Percentiles rank a stretch among this genome's conserved stretches.
Conservation (phyloP, 2,329 filamentous ascomycete genomes). For the Xylaria sp. region DNA sequence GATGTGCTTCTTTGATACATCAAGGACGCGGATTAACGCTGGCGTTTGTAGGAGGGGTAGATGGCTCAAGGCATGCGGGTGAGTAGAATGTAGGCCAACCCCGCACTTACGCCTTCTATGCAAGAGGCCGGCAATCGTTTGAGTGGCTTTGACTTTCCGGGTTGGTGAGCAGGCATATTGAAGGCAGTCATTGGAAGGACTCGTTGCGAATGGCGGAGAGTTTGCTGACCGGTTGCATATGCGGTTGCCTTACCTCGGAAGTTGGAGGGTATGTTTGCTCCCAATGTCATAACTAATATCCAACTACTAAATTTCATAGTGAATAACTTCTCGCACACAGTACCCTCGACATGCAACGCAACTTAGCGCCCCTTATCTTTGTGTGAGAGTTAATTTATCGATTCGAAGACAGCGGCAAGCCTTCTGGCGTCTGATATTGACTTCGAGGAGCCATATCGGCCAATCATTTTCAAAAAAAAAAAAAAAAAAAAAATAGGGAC, state of each 20-base stretch:
- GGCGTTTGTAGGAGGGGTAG: conserved; percentile 14
- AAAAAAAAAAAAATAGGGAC: no score
- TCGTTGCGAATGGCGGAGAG: background rate
- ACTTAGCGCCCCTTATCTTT: no score
- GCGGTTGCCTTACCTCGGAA: background rate
- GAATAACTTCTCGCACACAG: no score
- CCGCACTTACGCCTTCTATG: background rate
- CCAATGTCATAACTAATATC: background rate
- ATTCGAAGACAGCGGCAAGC: no score
- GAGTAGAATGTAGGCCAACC: conserved; percentile 1
- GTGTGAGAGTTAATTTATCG: no score
- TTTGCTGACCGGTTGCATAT: background rate
- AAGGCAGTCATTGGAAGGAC: background rate
- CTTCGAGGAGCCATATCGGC: no score
- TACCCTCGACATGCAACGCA: no score
- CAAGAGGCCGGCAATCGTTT: background rate
- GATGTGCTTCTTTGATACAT: background rate
- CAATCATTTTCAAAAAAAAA: no score
- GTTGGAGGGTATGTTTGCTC: background rate
- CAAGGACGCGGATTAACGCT: background rate
- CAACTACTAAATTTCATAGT: no score
- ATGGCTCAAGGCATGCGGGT: background rate
- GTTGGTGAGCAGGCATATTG: background rate
- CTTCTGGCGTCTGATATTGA: no score
- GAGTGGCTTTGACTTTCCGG: background rate